Conservation (phyloP, 176 grass and related monocot genomes). For the Aegilops speltoides region DNA sequence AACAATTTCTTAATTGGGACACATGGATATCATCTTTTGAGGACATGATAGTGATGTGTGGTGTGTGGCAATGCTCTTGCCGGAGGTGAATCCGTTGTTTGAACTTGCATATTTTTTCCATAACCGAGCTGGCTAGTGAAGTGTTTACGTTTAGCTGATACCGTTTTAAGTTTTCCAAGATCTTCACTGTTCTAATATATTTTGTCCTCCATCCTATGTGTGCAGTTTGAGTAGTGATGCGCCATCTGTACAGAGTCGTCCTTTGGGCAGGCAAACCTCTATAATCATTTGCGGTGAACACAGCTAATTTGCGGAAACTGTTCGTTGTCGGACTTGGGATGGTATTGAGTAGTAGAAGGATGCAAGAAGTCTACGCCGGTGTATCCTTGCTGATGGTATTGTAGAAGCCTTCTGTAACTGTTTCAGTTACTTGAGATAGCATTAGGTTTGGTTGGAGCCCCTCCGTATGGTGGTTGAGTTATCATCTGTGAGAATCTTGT, state of each 20-base stretch:
- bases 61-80: not conserved
- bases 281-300: conserved; percentile 27
- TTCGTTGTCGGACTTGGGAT: conserved; percentile 20
- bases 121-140: not conserved
- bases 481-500: not conserved
- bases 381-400: not conserved
- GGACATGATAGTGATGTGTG: not conserved
- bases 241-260: conserved; percentile 41
- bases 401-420: conserved; percentile 9
- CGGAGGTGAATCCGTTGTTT: not conserved
- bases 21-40: not conserved
- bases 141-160: not conserved
- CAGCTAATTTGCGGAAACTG: conserved; percentile 33
- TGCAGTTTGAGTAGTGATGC: conserved; percentile 43
- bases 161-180: not conserved
- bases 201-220: not conserved
- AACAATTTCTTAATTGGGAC: conserved; percentile 1
- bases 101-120: not conserved
- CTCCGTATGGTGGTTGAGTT: not conserved
- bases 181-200: conserved; percentile 18
- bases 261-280: conserved; percentile 19
- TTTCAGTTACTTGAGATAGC: conserved; percentile 22
- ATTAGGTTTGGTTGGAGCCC: conserved; percentile 13
- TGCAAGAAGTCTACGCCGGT: conserved; percentile 5
- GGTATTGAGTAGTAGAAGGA: conserved; percentile 27